phyloP scores from a whole-genome alignment of 345 rosid species.

The Durio zibethinus region DNA sequence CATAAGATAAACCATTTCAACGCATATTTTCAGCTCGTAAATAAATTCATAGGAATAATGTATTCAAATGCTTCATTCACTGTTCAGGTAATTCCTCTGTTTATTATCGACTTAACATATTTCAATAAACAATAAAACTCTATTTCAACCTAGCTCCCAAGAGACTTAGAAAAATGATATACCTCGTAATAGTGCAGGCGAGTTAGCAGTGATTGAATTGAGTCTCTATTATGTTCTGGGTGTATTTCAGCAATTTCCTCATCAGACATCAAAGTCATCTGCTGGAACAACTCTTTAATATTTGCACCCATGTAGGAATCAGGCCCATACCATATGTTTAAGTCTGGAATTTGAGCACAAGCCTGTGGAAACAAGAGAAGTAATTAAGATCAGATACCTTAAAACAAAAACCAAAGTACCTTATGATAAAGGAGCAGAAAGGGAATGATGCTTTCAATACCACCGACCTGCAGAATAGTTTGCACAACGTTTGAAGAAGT shows the following conservation, averaged over 20 bases:
- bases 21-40: not conserved
- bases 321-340: constrained; percentile 87
- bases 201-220: constrained; percentile 66
- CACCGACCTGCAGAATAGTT: constrained; percentile 82
- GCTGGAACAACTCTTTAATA: constrained; percentile 74
- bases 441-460: not conserved
- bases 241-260: constrained; percentile 80
- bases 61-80: not conserved
- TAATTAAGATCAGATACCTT: not conserved
- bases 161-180: not conserved
- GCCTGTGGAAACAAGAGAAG: constrained; percentile 46
- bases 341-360: constrained; percentile 74
- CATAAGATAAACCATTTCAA: not conserved
- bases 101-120: not conserved
- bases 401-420: not conserved
- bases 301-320: constrained; percentile 99
- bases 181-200: constrained; percentile 83
- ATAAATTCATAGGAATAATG: not conserved
- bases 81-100: not conserved
- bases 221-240: constrained; percentile 55
- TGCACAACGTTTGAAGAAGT: constrained; percentile 96
- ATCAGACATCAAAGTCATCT: constrained; percentile 85
- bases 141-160: not conserved
- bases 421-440: not conserved
- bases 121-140: not conserved